Evolutionary conservation across 208 protist genomes (phyloP).

Genomic region (Trypanosoma melophagium): DNA sequence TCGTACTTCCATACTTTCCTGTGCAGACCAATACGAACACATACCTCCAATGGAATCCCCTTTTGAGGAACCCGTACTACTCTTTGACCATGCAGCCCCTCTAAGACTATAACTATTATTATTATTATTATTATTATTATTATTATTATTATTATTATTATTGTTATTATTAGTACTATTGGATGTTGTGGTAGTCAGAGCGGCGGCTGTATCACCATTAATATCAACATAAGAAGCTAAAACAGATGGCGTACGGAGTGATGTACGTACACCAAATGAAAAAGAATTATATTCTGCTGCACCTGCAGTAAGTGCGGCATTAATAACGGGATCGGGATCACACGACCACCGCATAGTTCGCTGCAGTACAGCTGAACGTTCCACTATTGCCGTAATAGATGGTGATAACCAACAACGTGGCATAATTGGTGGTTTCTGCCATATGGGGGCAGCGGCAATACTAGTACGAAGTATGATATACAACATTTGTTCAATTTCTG

Average conservation of each 20-base stretch:
- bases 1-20: constrained; percentile 36
- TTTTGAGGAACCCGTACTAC: constrained; percentile 6
- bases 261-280: constrained; percentile 1
- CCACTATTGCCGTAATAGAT: constrained; percentile 45
- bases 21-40: constrained; percentile 2
- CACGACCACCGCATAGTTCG: constrained; percentile 63
- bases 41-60: neutral
- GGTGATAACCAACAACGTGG: constrained; percentile 59
- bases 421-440: constrained; percentile 33
- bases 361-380: constrained; percentile 43
- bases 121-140: neutral
- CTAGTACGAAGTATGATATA: constrained; percentile 84
- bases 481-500: constrained; percentile 60
- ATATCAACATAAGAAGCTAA: neutral
- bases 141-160: neutral
- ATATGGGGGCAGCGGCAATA: constrained; percentile 35
- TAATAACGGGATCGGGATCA: constrained; percentile 66
- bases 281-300: neutral
- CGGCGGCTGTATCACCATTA: neutral
- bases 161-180: neutral
- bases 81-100: neutral
- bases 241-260: neutral
- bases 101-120: neutral
- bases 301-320: constrained; percentile 38
- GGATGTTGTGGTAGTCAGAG: no score